Base-by-base conservation (phyloP, 2,329 filamentous ascomycete species). In the Teratosphaeriaceae sp. region DNA sequence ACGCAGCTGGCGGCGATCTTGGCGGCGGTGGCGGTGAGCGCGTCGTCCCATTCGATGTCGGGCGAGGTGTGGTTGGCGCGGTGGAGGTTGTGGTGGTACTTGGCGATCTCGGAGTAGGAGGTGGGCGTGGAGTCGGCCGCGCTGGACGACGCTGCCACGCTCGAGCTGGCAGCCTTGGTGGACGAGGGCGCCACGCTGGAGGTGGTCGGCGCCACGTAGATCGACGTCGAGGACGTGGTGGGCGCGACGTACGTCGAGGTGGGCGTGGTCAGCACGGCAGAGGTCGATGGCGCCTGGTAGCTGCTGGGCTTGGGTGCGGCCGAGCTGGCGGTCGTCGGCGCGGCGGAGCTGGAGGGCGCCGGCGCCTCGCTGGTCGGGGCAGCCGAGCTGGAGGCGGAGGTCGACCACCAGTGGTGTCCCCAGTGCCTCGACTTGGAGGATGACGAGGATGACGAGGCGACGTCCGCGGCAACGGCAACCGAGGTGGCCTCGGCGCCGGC, bases 81-180 rank as follows among this genome's bases (percentile, higher is more conserved):
- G 69, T 92, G 86, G 41, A 83, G 58, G 70, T 96, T 96, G 81
- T 97, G 92, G 62, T 86, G 79, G 56, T 81, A 72, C 38, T 90
- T 56, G 38, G 74, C 73, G 12, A 66, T 60, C 43, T 62, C 62
- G 42, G 64, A 51, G 50, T 66, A 65, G 20, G 39, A 31, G 21
- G 46, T 45, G 11, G 50, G 48, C 33, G 51, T 35, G 9, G 44
- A 38, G 13, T 43, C 22, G 5, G 50, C 34, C 16, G 41, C 38
- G 36, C 15, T 43, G 18, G 36, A 30, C 5, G 44, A 13, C 9
- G 44, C 20, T n/a, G 47, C 40, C n/a, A 16, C n/a, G 33, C n/a
- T 26, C 8, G 40, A 24, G 24, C 24, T 45, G 11, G 37, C 39
- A 24, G 12, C 36, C 20, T 20, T 27, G 30, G 38, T 40, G 30